These are phyloP conservation scores for Remersonia thermophila DNA, from an alignment of 2,329 filamentous ascomycete genomes.

Conservation along the genomic window DNA sequence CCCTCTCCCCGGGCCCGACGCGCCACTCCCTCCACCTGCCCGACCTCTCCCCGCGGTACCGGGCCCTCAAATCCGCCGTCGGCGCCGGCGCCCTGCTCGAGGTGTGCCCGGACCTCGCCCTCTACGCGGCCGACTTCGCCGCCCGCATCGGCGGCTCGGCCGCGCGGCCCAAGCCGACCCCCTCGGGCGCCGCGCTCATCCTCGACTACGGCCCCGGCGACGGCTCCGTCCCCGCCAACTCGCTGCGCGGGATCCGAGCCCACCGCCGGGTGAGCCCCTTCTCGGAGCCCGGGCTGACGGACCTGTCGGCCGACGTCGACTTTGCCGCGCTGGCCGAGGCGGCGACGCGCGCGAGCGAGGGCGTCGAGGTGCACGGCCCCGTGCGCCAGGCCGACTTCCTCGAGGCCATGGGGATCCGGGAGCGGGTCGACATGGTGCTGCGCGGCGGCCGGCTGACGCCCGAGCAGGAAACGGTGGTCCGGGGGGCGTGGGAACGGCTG, in stretches of 20 bases:
- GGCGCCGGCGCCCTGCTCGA: conserved; percentile 69
- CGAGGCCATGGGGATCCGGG: conserved; percentile 65
- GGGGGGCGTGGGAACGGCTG: conserved; percentile 65
- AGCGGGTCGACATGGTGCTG: conserved; percentile 55
- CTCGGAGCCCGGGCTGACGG: conserved; percentile 65
- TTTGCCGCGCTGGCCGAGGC: conserved; percentile 78
- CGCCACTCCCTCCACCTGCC: conserved; percentile 79
- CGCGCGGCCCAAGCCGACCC: conserved; percentile 39
- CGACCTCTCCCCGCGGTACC: conserved; percentile 67
- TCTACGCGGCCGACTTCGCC: conserved; percentile 73
- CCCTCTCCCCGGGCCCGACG: conserved; percentile 60
- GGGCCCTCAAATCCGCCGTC: conserved; percentile 52
- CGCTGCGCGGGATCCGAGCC: conserved; percentile 72
- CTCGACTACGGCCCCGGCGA: conserved; percentile 81
- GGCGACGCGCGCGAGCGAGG: conserved; percentile 60
- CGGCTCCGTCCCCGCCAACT: conserved; percentile 68
- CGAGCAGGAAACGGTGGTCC: conserved; percentile 46
- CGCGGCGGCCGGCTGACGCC: conserved; percentile 23
- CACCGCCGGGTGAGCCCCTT: conserved; percentile 74
- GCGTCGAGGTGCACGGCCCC: conserved; percentile 85
- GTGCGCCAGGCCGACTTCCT: conserved; percentile 77
- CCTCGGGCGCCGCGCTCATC: conserved; percentile 82
- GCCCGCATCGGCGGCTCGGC: conserved; percentile 63
- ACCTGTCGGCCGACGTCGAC: conserved; percentile 87
- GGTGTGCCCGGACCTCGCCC: conserved; percentile 74